phyloP scores from a whole-genome alignment of 495 filamentous ascomycete genomes.

The Clohesyomyces aquaticus region DNA sequence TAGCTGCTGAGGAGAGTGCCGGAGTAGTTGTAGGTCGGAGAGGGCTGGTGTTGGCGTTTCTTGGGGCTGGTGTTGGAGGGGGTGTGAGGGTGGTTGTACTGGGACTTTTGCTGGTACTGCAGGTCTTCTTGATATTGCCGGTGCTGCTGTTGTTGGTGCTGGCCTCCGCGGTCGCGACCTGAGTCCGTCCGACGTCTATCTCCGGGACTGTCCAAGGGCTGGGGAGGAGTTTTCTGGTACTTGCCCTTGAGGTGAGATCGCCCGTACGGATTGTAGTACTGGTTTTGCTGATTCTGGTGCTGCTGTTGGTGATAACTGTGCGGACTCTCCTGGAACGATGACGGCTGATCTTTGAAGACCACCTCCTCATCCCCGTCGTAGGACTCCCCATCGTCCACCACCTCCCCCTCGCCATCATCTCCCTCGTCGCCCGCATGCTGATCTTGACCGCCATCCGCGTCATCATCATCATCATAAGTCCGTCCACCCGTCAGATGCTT shows the following conservation, averaged over 20 bases:
- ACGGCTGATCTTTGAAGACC: not conserved
- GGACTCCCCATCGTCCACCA: not conserved
- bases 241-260: not conserved
- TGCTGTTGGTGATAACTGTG: conserved; percentile 1
- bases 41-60: too few species aligned
- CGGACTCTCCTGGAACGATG: not conserved
- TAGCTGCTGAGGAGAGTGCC: not conserved
- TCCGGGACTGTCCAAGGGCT: not conserved
- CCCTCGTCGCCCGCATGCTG: not conserved
- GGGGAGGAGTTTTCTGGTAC: not conserved
- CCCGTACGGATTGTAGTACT: not conserved
- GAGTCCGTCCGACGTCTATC: not conserved
- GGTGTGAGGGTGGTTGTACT: not conserved
- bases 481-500: conserved; percentile 22
- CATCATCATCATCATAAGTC: not conserved
- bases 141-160: not conserved
- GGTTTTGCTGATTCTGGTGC: not conserved
- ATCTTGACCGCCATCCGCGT: conserved; percentile 7
- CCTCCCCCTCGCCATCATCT: conserved; percentile 7
- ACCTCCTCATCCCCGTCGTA: not conserved
- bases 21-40: too few species aligned
- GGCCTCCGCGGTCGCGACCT: not conserved
- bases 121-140: not conserved
- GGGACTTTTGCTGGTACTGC: not conserved
- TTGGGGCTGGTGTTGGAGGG: too few species aligned